phyloP scores from a whole-genome alignment of 192 early-diverging fungal genomes.

The Jimgerdemannia flammicorona region DNA sequence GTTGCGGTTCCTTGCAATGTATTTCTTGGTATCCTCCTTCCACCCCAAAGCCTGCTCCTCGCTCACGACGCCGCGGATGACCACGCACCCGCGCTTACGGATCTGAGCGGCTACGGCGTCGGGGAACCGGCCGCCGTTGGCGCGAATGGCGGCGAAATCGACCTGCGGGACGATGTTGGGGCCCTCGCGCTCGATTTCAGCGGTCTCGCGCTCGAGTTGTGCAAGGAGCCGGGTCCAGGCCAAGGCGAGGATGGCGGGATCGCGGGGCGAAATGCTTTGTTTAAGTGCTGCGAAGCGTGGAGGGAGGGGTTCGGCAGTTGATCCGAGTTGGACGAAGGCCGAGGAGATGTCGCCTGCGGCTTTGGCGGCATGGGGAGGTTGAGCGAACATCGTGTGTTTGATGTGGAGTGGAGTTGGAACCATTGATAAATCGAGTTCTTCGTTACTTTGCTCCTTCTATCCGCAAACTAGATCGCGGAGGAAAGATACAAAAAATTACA shows the following conservation, averaged over 20 bases:
- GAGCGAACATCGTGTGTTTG: neutral
- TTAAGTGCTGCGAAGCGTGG: slow-evolving; percentile 20
- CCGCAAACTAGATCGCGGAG: too few species aligned
- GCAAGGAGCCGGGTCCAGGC: slow-evolving; percentile 12
- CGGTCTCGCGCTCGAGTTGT: slow-evolving; percentile 11
- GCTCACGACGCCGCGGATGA: slow-evolving; percentile 18
- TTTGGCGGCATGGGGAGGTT: neutral
- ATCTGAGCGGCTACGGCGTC: slow-evolving; percentile 9
- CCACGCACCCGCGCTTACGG: slow-evolving; percentile 22
- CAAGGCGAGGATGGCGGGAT: neutral
- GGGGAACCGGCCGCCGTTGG: slow-evolving; percentile 17
- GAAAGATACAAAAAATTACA: too few species aligned
- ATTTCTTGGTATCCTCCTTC: slow-evolving; percentile 17
- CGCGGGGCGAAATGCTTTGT: slow-evolving; percentile 1
- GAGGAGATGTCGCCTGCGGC: slow-evolving; percentile 1
- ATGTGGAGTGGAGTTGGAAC: neutral
- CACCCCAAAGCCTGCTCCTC: slow-evolving; percentile 15
- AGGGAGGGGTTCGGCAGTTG: slow-evolving; percentile 6
- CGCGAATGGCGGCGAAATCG: slow-evolving; percentile 9
- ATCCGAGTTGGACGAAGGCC: neutral
- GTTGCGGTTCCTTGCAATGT: slow-evolving; percentile 12
- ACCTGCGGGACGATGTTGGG: slow-evolving; percentile 19
- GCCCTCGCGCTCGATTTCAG: slow-evolving; percentile 15
- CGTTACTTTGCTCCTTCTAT: too few species aligned
- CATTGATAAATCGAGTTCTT: too few species aligned